These are phyloP conservation scores for Colletotrichum brevisporum DNA, from an alignment of 2,329 filamentous ascomycete genomes.

Conservation along the genomic window DNA sequence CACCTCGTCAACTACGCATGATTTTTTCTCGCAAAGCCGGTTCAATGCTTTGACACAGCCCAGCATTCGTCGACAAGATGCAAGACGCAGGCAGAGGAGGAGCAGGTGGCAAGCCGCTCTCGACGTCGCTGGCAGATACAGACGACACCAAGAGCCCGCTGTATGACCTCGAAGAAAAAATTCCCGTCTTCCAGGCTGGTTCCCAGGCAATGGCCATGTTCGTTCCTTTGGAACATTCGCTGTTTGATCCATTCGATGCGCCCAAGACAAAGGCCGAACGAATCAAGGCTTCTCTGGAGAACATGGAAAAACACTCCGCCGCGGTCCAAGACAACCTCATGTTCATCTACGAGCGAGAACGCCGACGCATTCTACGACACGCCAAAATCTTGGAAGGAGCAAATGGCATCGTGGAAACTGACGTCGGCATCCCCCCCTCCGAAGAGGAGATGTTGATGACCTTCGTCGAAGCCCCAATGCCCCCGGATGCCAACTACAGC, in stretches of 20 bases:
- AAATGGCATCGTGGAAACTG: constrained; percentile 12
- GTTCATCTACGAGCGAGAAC: constrained; percentile 52
- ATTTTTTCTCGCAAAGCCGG: not conserved
- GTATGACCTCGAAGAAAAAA: constrained; percentile 33
- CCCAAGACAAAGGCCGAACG: constrained; percentile 48
- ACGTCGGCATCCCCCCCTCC: constrained; percentile 3
- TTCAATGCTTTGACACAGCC: not conserved
- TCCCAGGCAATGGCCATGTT: constrained; percentile 46
- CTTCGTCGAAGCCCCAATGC: constrained; percentile 20
- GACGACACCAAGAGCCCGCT: not conserved
- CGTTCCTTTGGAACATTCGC: constrained; percentile 50
- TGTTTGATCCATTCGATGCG: constrained; percentile 46
- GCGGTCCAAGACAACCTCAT: constrained; percentile 50
- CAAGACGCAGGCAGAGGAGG: constrained; percentile 14
- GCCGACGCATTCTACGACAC: constrained; percentile 46
- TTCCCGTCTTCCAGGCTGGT: constrained; percentile 45
- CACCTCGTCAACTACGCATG: not conserved
- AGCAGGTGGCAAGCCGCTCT: not conserved
- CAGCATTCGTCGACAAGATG: constrained; percentile 1
- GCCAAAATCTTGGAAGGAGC: constrained; percentile 39
- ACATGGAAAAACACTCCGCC: constrained; percentile 48
- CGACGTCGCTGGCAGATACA: not conserved
- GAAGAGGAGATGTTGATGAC: constrained; percentile 23
- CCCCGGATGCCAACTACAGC: constrained; percentile 21
- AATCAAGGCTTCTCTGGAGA: constrained; percentile 47